phyloP scores from a whole-genome alignment of 306 rosid genomes.

The Glycyrrhiza uralensis region DNA sequence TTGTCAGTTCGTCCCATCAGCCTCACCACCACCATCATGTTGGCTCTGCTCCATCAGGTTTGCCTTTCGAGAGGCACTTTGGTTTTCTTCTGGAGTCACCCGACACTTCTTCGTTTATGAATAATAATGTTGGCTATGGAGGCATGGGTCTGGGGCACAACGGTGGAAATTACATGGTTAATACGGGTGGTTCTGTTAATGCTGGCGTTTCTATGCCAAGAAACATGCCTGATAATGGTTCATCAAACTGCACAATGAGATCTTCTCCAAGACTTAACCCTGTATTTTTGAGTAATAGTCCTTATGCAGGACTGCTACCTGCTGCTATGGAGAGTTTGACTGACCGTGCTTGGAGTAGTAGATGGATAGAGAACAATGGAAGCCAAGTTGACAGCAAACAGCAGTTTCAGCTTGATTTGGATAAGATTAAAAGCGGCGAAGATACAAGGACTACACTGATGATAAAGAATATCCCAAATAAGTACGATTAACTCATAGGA shows the following conservation, averaged over 20 bases:
- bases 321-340: conserved; percentile 61
- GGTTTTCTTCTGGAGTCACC: conserved; percentile 88
- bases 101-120: conserved; percentile 72
- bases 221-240: conserved; percentile 68
- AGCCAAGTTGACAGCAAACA: conserved; percentile 79
- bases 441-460: conserved; percentile 92
- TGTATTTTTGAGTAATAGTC: conserved; percentile 66
- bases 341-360: conserved; percentile 64
- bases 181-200: conserved; percentile 51
- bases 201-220: conserved; percentile 60
- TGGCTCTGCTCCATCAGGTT: conserved; percentile 95
- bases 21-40: conserved; percentile 62
- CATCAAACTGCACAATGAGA: conserved; percentile 75
- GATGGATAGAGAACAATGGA: conserved; percentile 72
- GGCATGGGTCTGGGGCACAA: conserved; percentile 57
- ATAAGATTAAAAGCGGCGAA: conserved; percentile 77
- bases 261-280: conserved; percentile 83
- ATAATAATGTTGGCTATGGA: conserved; percentile 62
- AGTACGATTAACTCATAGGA: conserved; percentile 49
- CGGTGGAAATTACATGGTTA: conserved; percentile 72
- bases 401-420: conserved; percentile 94
- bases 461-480: conserved; percentile 97
- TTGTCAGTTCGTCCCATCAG: conserved; percentile 55
- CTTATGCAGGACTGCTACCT: conserved; percentile 58
- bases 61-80: conserved; percentile 81